Base-by-base conservation (phyloP, 2,329 filamentous ascomycete genomes). In the Fusarium xyrophilum region DNA sequence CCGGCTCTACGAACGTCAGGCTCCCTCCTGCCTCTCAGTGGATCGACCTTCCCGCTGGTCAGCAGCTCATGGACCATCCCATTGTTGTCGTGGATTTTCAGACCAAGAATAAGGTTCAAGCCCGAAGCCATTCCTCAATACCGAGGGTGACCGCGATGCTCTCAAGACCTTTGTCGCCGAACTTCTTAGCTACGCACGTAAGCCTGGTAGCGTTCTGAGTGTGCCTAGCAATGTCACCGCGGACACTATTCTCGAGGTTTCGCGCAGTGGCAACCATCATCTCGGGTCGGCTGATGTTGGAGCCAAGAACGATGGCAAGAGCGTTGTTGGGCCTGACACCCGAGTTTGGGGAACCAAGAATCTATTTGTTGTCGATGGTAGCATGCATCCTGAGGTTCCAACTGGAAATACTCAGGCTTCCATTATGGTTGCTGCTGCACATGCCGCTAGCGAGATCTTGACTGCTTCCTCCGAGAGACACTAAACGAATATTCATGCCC, bases 1-100 rank as follows among this genome's bases (percentile, higher is more conserved):
- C 82, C 43, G 75, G 72, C 47, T 85, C 83, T 3, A 85, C 87
- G 63, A 83, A 82, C 0, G 70, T 81, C 12, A 81, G 79, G 9
- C 86, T 88, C 80, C 82, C 86, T 42, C 75, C 79, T 17, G 76
- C 80, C 64, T 77, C 75, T 30, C 75, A 83, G n/a, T 89, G 86
- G 86, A 86, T 88, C 57, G 77, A 83, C n/a, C 80, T 87, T 4
- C 86, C 86, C 0, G 85, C 88, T 5, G 86, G 86, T 5, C 81
- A 85, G 69, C 85, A 85, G 64, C 76, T 88, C 2, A 81, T 84
- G 54, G 86, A 88, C 58, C 85, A 86, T 59, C 78, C 80, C 58
- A 82, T 83, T 57, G 52, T 69, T 14, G 64, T 72, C 30, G 64
- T 79, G 48, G 62, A 58, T 47, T 70, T 79, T 56, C 60, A 74